Evolutionary conservation across 805 yeast genomes (phyloP).

Genomic region (Ogataea thermomethanolica): DNA sequence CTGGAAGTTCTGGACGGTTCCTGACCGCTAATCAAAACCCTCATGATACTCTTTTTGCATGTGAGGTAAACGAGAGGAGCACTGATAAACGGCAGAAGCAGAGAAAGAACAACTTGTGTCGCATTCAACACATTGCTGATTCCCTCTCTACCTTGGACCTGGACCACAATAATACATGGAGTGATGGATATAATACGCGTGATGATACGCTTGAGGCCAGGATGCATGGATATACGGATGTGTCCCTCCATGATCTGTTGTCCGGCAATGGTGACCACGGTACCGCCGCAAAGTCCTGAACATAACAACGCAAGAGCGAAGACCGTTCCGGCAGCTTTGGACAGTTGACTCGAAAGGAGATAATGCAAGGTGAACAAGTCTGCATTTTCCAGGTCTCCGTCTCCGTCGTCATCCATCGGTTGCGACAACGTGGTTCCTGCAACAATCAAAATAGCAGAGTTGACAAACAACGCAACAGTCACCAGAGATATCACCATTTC

Average conservation of each 20-base stretch:
- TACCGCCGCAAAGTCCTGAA: constrained; percentile 94
- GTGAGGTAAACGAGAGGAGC: constrained; percentile 88
- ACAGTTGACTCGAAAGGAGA: constrained; percentile 62
- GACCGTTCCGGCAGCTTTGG: constrained; percentile 82
- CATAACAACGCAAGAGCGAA: constrained; percentile 86
- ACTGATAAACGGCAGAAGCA: constrained; percentile 80
- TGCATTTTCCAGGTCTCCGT: constrained; percentile 68
- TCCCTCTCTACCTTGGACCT: constrained; percentile 77
- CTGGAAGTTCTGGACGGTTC: constrained; percentile 2
- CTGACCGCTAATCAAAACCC: constrained; percentile 23
- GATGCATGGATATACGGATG: constrained; percentile 72
- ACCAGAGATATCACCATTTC: constrained; percentile 80
- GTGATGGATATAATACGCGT: constrained; percentile 81
- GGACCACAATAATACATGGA: constrained; percentile 77
- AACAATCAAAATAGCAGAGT: constrained; percentile 83
- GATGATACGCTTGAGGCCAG: constrained; percentile 74
- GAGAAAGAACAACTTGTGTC: constrained; percentile 77
- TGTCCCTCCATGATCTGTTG: constrained; percentile 94
- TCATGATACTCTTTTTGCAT: constrained; percentile 47
- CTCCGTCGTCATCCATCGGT: constrained; percentile 39
- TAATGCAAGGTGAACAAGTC: constrained; percentile 80
- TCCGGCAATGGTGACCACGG: constrained; percentile 90
- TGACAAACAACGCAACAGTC: constrained; percentile 88
- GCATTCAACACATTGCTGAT: constrained; percentile 69
- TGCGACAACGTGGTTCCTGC: constrained; percentile 78